phyloP scores from a whole-genome alignment of 257 asterid species.

The Penstemon newberryi region DNA sequence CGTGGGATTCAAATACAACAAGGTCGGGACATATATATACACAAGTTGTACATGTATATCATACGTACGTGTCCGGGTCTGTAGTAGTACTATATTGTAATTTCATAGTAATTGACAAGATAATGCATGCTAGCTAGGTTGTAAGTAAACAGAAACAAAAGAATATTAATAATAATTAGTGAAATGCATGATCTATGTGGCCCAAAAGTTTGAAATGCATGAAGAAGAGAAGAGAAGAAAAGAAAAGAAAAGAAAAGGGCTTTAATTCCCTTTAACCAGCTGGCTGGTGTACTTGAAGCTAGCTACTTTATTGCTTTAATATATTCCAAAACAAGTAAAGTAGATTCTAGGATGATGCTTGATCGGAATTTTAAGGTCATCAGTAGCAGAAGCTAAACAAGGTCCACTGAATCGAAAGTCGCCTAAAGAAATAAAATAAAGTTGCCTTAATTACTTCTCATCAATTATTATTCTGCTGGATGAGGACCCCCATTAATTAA shows the following conservation, averaged over 20 bases:
- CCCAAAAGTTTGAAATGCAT: slow-evolving; percentile 54
- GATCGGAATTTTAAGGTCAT: slow-evolving; percentile 30
- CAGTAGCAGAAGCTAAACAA: slow-evolving; percentile 20
- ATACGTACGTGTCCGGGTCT: background rate
- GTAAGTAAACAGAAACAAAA: slow-evolving; percentile 15
- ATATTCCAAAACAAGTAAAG: slow-evolving; percentile 71
- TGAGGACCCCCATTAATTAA: slow-evolving; percentile 23
- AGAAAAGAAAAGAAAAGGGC: slow-evolving; percentile 29
- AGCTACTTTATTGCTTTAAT: slow-evolving; percentile 52
- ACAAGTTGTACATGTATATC: background rate
- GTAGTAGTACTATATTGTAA: background rate
- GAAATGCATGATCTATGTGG: slow-evolving; percentile 44
- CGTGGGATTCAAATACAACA: background rate
- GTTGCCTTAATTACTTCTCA: slow-evolving; percentile 32
- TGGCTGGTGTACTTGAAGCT: slow-evolving; percentile 55
- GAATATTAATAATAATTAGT: slow-evolving; percentile 37
- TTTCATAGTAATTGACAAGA: background rate
- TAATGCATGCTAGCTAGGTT: slow-evolving; percentile 22
- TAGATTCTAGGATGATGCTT: slow-evolving; percentile 88
- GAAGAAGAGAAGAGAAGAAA: slow-evolving; percentile 25
- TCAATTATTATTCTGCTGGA: slow-evolving; percentile 53
- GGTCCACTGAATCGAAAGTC: slow-evolving; percentile 54
- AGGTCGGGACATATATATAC: background rate
- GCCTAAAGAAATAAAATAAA: slow-evolving; percentile 21
- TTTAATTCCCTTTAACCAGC: slow-evolving; percentile 39